Evolutionary conservation across 1,284 basidiomycete species (phyloP).

Genomic region (Puccinia sorghi): DNA sequence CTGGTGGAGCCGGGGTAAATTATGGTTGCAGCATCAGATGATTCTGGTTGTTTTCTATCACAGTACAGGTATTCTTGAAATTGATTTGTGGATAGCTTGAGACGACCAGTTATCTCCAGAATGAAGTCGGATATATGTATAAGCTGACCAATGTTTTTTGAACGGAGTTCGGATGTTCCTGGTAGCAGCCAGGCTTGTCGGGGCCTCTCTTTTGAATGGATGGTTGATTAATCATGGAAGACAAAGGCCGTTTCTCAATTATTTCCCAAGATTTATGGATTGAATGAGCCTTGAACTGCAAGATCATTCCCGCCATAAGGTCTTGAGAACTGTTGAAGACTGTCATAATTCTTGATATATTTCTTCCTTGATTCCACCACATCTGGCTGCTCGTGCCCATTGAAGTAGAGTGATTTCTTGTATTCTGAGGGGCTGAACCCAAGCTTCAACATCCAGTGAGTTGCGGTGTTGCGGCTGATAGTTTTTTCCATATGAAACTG

Average conservation of each 20-base stretch:
- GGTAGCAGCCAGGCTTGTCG: neutral
- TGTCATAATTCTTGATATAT: neutral
- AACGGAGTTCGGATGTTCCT: neutral
- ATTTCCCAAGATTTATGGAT: neutral
- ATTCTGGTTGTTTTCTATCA: neutral
- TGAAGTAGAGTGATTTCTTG: neutral
- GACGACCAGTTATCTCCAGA: neutral
- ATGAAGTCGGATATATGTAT: slow-evolving; percentile 5
- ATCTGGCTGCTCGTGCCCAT: neutral
- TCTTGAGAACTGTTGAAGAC: neutral
- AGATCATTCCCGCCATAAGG: neutral
- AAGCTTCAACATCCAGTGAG: neutral
- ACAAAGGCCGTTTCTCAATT: neutral
- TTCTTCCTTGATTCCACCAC: neutral
- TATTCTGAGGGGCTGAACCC: neutral
- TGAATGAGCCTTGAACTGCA: neutral
- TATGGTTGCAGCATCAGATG: neutral
- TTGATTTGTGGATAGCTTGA: too few species aligned
- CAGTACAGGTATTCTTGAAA: too few species aligned
- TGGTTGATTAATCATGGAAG: slow-evolving; percentile 1
- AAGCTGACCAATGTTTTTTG: neutral
- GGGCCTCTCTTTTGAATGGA: neutral
- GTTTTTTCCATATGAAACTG: neutral
- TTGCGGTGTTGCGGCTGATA: neutral
- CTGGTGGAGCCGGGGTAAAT: neutral